These are phyloP conservation scores for Candida orba DNA, from an alignment of 805 yeast genomes.

Conservation along the genomic window DNA sequence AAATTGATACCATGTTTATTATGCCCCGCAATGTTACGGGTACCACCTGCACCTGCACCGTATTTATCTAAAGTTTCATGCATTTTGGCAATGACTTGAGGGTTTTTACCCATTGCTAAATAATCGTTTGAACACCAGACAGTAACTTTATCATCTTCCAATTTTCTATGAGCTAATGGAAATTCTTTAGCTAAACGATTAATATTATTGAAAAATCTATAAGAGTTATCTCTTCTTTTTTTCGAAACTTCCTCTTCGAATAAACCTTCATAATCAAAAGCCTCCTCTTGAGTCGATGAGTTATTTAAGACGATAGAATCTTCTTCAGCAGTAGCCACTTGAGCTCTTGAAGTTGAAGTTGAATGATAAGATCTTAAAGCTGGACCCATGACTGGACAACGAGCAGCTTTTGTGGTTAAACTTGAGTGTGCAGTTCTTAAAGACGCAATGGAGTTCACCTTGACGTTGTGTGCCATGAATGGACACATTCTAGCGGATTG, in stretches of 20 bases:
- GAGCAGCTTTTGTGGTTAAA: constrained; percentile 44
- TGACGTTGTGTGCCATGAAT: constrained; percentile 51
- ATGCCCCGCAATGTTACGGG: constrained; percentile 98
- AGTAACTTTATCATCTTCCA: constrained; percentile 76
- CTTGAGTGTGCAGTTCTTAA: constrained; percentile 37
- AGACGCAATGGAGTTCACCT: constrained; percentile 36
- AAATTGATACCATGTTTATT: constrained; percentile 81
- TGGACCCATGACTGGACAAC: constrained; percentile 88
- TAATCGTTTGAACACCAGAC: constrained; percentile 99
- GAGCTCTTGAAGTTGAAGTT: constrained; percentile 28
- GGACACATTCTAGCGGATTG: constrained; percentile 81
- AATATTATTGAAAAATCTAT: constrained; percentile 94
- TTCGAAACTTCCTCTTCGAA: constrained; percentile 58
- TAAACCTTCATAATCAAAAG: constrained; percentile 67
- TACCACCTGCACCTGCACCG: constrained; percentile 99
- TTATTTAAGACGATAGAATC: constrained; percentile 23
- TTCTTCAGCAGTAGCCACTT: constrained; percentile 16
- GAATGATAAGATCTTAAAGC: constrained; percentile 42
- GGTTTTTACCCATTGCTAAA: constrained; percentile 87
- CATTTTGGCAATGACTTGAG: constrained; percentile 67
- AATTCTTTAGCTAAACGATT: constrained; percentile 91
- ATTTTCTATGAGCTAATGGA: constrained; percentile 82
- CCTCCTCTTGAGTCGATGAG: constrained; percentile 38
- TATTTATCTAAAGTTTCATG: constrained; percentile 73
- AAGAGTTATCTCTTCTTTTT: constrained; percentile 84